Conservation (phyloP, 176 grass and related monocot species). For the Triticum timopheevii region DNA sequence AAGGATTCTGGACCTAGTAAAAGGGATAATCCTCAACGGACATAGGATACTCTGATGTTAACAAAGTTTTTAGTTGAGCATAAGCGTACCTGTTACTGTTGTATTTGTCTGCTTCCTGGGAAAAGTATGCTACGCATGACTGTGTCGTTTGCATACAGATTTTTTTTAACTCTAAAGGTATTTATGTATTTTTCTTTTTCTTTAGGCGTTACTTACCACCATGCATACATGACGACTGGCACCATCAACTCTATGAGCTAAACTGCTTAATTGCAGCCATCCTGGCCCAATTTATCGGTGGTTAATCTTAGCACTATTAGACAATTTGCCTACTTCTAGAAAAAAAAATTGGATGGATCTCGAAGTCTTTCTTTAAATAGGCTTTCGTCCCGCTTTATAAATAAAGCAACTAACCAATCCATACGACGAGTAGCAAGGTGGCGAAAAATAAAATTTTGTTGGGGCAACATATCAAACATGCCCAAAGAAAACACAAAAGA, state of each 20-base stretch:
- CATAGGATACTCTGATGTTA: background rate
- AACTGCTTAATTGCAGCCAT: background rate
- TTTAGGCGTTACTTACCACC: background rate
- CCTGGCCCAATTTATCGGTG: background rate
- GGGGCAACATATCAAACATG: too few species aligned
- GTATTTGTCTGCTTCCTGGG: background rate
- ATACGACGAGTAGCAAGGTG: too few species aligned
- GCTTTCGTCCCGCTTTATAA: too few species aligned
- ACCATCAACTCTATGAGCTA: background rate
- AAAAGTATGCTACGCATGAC: background rate
- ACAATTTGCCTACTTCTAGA: too few species aligned
- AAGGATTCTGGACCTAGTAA: conserved; percentile 38
- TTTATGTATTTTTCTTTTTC: conserved; percentile 5
- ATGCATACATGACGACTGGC: background rate
- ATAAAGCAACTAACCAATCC: too few species aligned
- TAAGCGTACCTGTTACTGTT: background rate
- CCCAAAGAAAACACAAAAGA: too few species aligned
- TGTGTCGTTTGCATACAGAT: too few species aligned
- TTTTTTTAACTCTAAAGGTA: background rate
- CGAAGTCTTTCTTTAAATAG: too few species aligned
- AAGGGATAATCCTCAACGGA: background rate
- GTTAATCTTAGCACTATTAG: conserved; percentile 1
- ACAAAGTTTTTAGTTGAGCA: background rate
- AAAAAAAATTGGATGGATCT: too few species aligned
- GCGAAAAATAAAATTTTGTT: too few species aligned